Evolutionary conservation across 2,329 filamentous ascomycete genomes (phyloP), one percentile per base, ranked within the genome.

Genomic region (Exophiala dermatitidis): DNA sequence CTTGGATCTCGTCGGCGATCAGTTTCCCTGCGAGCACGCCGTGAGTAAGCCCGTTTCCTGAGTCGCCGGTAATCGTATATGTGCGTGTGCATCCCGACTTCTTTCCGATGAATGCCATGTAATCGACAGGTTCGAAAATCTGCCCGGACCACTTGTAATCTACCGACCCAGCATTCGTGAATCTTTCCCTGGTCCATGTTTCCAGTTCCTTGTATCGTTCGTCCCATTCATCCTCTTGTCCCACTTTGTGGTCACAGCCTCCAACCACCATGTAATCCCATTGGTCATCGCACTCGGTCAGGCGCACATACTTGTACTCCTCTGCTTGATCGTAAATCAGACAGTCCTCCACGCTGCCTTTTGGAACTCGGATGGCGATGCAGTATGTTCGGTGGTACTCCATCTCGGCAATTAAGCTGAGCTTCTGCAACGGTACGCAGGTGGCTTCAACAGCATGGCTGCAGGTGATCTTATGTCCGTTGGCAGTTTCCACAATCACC

Each of bases 131-230:
- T 56, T 82, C 78, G 58, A 76, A 74, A 41, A 82, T 71, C 65
- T 82, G 79, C 0, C 79, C 78, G 33, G 74, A 78, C 78, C 78
- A 82, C 19, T 69, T 69, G 67, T 80, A 82, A 54, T 81, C 79
- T 5, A 77, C 69, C 2, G 67, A 63, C 0, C 72, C 72, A 1
- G 73, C 73, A 45, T 74, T 68, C 0, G 77, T 70, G 63, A 81
- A 81, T 30, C 79, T 73, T 46, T 75, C 71, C 4, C 77, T 72
- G 0, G 71, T 71, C 79, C 78, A 82, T 0, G 62, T 61, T 62
- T 79, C 77, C 3, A 82, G 71, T 59, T 79, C 74, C 1, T 68
- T 65, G 54, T 77, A 79, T 4, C 75, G 73, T 0, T 70, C 71
- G 0, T 67, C 62, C 1, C 74, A 68, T 1, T 72, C 66, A 4